phyloP scores from a whole-genome alignment of 768 basidiomycete species.

The Termitomyces sp. region DNA sequence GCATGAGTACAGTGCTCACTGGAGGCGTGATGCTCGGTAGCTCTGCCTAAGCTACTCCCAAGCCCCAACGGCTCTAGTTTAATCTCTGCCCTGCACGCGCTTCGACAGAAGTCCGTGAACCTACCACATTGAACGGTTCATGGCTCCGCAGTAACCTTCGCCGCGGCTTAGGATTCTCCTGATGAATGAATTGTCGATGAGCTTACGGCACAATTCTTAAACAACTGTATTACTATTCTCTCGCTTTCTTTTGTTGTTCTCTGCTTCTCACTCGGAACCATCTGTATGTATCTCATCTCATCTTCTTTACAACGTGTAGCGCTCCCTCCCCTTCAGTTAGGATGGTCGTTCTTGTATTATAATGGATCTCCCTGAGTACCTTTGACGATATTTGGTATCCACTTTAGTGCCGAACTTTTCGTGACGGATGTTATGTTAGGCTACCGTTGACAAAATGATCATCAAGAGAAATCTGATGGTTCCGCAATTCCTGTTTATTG shows the following conservation, averaged over 20 bases:
- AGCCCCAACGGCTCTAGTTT: neutral
- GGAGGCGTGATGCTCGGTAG: conserved; percentile 43
- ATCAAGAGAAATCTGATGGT: neutral
- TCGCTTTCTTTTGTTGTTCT: neutral
- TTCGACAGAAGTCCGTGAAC: neutral
- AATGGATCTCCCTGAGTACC: neutral
- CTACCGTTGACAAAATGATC: neutral
- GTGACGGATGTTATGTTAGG: neutral
- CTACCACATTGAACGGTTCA: too few species aligned
- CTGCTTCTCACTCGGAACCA: neutral
- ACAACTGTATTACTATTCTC: neutral
- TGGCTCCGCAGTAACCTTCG: too few species aligned
- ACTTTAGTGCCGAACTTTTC: neutral
- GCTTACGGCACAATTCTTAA: neutral
- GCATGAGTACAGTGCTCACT: conserved; percentile 38
- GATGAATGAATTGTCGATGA: neutral
- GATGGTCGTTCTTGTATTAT: neutral
- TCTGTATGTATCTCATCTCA: neutral
- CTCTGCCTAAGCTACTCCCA: neutral
- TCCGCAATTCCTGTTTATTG: too few species aligned
- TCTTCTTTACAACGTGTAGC: neutral
- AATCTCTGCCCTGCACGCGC: neutral
- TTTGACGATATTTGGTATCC: neutral
- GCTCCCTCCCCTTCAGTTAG: too few species aligned
- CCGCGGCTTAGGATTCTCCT: neutral